Evolutionary conservation across 345 rosid genomes (phyloP).

Genomic region (Aquilaria yunnanensis): DNA sequence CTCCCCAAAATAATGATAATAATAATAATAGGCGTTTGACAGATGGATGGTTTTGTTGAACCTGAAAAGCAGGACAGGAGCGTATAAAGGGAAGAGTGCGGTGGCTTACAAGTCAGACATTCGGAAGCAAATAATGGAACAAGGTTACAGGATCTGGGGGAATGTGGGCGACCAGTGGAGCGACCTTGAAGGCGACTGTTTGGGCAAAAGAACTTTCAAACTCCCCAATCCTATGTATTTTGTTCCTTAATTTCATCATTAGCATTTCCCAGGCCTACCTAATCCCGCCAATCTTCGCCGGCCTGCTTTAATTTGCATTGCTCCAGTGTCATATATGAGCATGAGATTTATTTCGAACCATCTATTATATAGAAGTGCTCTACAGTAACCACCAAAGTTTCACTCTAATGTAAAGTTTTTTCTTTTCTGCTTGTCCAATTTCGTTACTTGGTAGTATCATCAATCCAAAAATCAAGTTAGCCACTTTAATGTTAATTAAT

Average conservation of each 20-base stretch:
- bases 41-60: not conserved
- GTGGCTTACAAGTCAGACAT: conserved; percentile 48
- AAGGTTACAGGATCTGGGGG: conserved; percentile 80
- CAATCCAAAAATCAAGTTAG: no score
- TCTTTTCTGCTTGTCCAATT: no score
- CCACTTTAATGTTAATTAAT: no score
- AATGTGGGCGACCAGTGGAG: conserved; percentile 93
- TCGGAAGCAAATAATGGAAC: conserved; percentile 44
- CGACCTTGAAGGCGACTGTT: conserved; percentile 60
- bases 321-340: no score
- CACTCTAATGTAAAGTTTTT: no score
- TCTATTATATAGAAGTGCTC: not conserved
- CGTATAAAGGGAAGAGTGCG: conserved; percentile 45
- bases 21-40: not conserved
- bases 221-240: conserved; percentile 90
- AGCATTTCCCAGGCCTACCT: not conserved
- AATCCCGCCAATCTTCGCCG: not conserved
- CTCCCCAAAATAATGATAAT: no score
- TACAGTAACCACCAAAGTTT: no score
- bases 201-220: conserved; percentile 72
- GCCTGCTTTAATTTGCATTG: not conserved
- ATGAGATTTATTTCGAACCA: not conserved
- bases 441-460: no score
- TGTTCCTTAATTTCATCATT: conserved; percentile 32
- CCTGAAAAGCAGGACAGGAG: conserved; percentile 29